A percentile compares a stretch with the other conserved stretches of the same genome.
Conservation (phyloP, 805 yeast species). For the Clavispora vitiphila region DNA sequence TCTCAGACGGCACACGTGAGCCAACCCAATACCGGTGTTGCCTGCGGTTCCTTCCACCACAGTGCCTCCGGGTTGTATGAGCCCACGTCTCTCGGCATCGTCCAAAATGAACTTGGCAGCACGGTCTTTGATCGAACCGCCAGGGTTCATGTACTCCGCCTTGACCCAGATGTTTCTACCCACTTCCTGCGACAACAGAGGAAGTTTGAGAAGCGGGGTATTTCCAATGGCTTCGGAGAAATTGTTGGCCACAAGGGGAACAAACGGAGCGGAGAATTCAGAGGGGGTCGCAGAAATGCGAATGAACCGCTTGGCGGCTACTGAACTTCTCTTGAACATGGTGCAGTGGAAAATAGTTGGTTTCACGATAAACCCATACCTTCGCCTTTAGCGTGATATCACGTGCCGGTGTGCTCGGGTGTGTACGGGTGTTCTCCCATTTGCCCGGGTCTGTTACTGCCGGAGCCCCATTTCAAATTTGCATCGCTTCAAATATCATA, state of each 20-base stretch:
- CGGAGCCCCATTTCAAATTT: no score
- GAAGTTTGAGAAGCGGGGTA: slow-evolving; percentile 73
- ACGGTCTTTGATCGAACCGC: slow-evolving; percentile 88
- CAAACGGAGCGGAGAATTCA: slow-evolving; percentile 39
- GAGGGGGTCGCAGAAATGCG: slow-evolving; percentile 8
- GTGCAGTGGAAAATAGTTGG: neutral
- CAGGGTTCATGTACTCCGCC: slow-evolving; percentile 91
- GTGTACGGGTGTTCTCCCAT: neutral
- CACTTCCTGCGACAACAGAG: slow-evolving; percentile 48
- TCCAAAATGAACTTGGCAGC: slow-evolving; percentile 76
- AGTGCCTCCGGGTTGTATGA: slow-evolving; percentile 72
- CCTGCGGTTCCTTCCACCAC: slow-evolving; percentile 94
- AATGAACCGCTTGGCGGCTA: slow-evolving; percentile 6
- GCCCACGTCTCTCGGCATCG: slow-evolving; percentile 70
- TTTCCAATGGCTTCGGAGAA: slow-evolving; percentile 87
- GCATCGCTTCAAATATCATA: no score
- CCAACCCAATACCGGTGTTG: slow-evolving; percentile 91
- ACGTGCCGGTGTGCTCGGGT: neutral
- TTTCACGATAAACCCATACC: neutral
- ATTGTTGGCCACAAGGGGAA: slow-evolving; percentile 68
- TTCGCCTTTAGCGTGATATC: neutral
- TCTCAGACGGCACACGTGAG: slow-evolving; percentile 70
- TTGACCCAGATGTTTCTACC: slow-evolving; percentile 81
- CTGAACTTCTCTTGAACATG: neutral
- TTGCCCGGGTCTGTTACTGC: no score